phyloP scores from a whole-genome alignment of 192 early-diverging fungal genomes.

The Kickxella alabastrina region DNA sequence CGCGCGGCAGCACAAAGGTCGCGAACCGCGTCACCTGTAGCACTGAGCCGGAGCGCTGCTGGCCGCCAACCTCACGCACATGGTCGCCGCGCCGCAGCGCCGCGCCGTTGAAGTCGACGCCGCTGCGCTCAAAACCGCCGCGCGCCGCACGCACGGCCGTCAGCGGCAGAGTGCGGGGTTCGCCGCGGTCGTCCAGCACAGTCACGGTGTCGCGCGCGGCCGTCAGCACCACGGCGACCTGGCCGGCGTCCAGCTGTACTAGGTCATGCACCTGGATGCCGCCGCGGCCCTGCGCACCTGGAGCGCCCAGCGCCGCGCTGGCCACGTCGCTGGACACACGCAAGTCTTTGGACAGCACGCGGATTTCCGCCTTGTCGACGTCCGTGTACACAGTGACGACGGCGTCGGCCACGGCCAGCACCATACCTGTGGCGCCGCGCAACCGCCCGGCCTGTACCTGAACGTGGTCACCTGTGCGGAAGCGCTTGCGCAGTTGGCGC shows the following conservation, averaged over 20 bases:
- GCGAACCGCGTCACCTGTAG: constrained; percentile 78
- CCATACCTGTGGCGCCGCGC: constrained; percentile 82
- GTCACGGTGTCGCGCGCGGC: constrained; percentile 70
- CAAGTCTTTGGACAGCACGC: constrained; percentile 88
- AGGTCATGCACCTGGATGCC: constrained; percentile 86
- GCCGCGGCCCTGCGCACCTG: constrained; percentile 43
- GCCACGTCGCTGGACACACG: constrained; percentile 71
- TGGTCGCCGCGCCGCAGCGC: constrained; percentile 62
- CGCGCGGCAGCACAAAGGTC: constrained; percentile 77
- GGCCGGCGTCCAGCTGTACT: constrained; percentile 71
- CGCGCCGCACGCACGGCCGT: constrained; percentile 72
- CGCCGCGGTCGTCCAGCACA: constrained; percentile 74
- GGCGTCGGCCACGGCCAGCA: constrained; percentile 77
- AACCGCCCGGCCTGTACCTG: constrained; percentile 85
- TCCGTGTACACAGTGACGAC: constrained; percentile 78
- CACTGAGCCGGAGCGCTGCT: constrained; percentile 64
- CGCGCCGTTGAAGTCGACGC: constrained; percentile 54
- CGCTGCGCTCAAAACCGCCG: constrained; percentile 50
- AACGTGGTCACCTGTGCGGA: constrained; percentile 88
- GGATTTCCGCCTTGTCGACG: constrained; percentile 64
- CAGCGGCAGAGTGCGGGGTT: constrained; percentile 58
- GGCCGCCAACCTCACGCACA: constrained; percentile 67
- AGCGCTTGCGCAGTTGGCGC: constrained; percentile 84
- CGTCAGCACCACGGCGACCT: constrained; percentile 78
- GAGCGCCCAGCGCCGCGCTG: constrained; percentile 32